Evolutionary conservation across 2,329 filamentous ascomycete genomes (phyloP).

Genomic region (Aspergillus hiratsukae): DNA sequence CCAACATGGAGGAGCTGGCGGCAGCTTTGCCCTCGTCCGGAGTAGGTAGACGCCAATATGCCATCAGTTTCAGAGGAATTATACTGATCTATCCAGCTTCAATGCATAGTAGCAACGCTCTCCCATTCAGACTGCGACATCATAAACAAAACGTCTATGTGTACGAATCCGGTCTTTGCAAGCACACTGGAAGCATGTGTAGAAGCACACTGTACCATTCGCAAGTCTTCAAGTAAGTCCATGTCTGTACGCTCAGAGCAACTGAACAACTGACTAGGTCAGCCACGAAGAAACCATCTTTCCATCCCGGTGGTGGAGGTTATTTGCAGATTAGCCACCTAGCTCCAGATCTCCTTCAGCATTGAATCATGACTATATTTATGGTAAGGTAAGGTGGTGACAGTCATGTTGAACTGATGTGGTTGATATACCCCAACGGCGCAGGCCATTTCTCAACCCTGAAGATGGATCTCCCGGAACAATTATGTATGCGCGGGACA

Average conservation of each 20-base stretch:
- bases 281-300: conserved; percentile 46
- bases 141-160: conserved; percentile 39
- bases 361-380: no score
- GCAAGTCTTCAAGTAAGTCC: conserved; percentile 32
- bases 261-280: conserved; percentile 6
- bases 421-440: no score
- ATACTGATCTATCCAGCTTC: conserved; percentile 10
- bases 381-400: no score
- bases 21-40: conserved; percentile 17
- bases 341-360: no score
- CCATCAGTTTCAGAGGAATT: no score
- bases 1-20: conserved; percentile 11
- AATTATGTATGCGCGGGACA: no score
- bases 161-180: conserved; percentile 32
- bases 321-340: no score
- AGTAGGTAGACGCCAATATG: conserved; percentile 10
- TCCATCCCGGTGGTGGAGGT: no score
- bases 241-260: not conserved
- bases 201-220: conserved; percentile 31
- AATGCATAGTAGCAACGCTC: conserved; percentile 21
- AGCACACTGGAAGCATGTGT: conserved; percentile 32
- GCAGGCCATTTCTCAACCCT: no score
- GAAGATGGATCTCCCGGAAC: no score
- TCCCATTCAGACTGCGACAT: conserved; percentile 33
- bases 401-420: no score